Base-by-base conservation (phyloP, 2,329 filamentous ascomycete genomes). In the Cladophialophora carrionii region DNA sequence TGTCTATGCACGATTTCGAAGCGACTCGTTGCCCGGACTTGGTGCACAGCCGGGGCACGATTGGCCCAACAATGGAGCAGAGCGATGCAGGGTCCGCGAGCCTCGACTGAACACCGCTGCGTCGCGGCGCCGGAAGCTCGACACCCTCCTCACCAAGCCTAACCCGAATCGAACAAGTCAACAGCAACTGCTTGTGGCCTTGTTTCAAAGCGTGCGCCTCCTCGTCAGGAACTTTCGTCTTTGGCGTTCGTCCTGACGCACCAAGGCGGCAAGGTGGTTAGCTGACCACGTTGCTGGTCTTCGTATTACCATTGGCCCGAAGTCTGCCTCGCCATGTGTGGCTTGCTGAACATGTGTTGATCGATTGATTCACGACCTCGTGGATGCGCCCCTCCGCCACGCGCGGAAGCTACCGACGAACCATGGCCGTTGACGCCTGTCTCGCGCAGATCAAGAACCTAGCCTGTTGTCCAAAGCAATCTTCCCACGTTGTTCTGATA, bases 351-450 rank as follows among this genome's bases (percentile, higher is more conserved):
- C 34, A 41, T 41, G 34, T 17, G 34, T 41, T 2, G 12, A 43
- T 20, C 5, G 37, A n/a, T 43, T 43, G 37, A 43, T 43, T 17
- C 52, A 54, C 24, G 20, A 10, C 51, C 43, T 29, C 48, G 29
- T 22, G 41, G 22, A 60, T 49, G 57, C n/a, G n/a, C n/a, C n/a
- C 32, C 24, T 52, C 43, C 9, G 48, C 57, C 57, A 60, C 57
- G 48, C 57, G 57, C 57, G 57, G 57, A 41, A 52, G 46, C 48
- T 51, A 20, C 57, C 57, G 57, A 60, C 46, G 31, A 26, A 43
- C 46, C 31, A 26, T 32, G 57, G 34, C 43, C 32, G 17, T 32
- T 12, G 12, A 51, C 9, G 24, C 24, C 48, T 51, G 9, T 20
- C 7, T 54, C 17, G 10, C 17, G 10, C 10, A 53, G 7, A 24